Base-by-base conservation (phyloP, 257 asterid genomes). In the Nicotiana undulata region DNA sequence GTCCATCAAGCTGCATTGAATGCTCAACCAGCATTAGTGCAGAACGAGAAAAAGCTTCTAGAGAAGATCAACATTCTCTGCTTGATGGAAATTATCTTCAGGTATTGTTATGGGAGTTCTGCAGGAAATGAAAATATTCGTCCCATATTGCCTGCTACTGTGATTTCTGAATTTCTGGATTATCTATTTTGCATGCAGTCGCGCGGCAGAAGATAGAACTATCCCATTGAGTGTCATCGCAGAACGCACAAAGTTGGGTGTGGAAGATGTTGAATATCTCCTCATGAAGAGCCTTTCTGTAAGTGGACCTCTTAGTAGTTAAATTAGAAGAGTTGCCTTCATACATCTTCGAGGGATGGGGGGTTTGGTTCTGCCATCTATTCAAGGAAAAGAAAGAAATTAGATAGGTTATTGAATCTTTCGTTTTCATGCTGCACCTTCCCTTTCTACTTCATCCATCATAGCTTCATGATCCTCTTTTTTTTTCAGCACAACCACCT, bases 281-380 rank as follows among this genome's bases (percentile, higher is more conserved):
- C 96, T 95, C 46, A 95, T 93, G 97, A 93, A 93, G 96, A 92
- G 99, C 87, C 99, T 93, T 75, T 92, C 99, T 63, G 98, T 95
- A 89, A 95, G 98, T 88, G 76, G 56, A 15, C 16, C 17, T 44
- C 75, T 61, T 26, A 5, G 15, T 63, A 46, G 61, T 74, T 26
- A 13, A 49, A 51, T 74, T 2, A 74, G 26, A 24, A 51, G 17
- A 11, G 56, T 13, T 51, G 17, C 18, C 55, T 51, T 12, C 3
- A 13, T 13, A 51, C 4, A 15, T 51, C 11, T 51, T 51, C 18
- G 56, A 11, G 18, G 56, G 56, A 51, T 4, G 4, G 6, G 17
- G 56, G 18, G 13, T 51, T 51, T 51, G 18, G 5, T 4, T 51
- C 17, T 51, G 3, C 56, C 56, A 51, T 51, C 18, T 51, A 51